Conservation (phyloP, 306 rosid genomes). For the Phaseolus lunatus region DNA sequence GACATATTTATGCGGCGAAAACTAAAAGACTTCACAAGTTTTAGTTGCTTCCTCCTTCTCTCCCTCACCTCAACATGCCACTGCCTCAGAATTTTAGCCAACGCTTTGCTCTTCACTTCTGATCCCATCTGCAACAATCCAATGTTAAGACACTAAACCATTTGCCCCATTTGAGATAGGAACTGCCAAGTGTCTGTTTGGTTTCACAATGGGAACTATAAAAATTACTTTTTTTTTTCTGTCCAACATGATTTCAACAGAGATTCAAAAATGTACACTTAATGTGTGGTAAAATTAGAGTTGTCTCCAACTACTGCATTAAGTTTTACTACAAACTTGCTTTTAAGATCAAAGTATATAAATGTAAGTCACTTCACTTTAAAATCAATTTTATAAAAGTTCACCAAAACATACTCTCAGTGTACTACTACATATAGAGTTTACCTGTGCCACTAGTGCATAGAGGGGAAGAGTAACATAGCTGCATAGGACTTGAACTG, state of each 20-base stretch:
- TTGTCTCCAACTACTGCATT: not conserved
- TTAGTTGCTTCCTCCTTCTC: conserved; percentile 14
- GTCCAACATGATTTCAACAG: not conserved
- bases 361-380: not conserved
- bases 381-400: not conserved
- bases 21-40: not conserved
- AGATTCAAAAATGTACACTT: not conserved
- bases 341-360: not conserved
- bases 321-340: not conserved
- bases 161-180: not conserved
- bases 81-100: conserved; percentile 25
- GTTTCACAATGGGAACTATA: not conserved
- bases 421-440: not conserved
- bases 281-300: not conserved
- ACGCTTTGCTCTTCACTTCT: conserved; percentile 32
- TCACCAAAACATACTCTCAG: not conserved
- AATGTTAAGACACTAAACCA: conserved; percentile 7
- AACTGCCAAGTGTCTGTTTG: not conserved
- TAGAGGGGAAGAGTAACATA: conserved; percentile 27
- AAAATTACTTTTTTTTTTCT: not conserved
- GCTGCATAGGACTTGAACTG: conserved; percentile 19
- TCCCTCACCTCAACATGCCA: conserved; percentile 37
- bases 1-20: not conserved
- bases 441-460: conserved; percentile 37
- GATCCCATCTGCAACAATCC: conserved; percentile 28